phyloP scores from a whole-genome alignment of 2,329 filamentous ascomycete genomes.

The Emmonsia crescens region DNA sequence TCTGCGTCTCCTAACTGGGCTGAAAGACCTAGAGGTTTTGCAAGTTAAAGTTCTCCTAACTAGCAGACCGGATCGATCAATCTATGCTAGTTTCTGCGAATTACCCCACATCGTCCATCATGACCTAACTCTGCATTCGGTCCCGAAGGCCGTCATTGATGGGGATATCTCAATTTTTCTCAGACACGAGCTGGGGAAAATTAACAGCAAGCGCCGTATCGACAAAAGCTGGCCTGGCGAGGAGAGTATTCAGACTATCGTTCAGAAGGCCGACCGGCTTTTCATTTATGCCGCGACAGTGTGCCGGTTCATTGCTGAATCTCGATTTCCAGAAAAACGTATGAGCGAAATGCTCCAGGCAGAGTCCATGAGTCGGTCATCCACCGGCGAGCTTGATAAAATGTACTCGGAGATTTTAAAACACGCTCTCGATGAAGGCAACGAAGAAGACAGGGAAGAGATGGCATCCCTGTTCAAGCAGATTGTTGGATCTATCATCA shows the following conservation, averaged over 20 bases:
- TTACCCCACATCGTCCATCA: conserved; percentile 12
- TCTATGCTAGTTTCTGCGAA: conserved; percentile 14
- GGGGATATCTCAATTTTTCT: conserved; percentile 21
- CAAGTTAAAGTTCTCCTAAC: conserved; percentile 21
- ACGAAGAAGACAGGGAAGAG: conserved; percentile 1
- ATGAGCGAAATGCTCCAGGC: conserved; percentile 6
- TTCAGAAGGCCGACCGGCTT: conserved; percentile 13
- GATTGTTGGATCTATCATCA: conserved; percentile 15
- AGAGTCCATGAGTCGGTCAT: neutral
- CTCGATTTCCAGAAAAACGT: conserved; percentile 7
- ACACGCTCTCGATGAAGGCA: neutral
- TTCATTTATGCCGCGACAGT: conserved; percentile 21
- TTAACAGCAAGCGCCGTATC: conserved; percentile 7
- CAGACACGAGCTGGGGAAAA: conserved; percentile 12
- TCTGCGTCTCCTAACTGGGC: conserved; percentile 13
- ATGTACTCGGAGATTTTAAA: conserved; percentile 8
- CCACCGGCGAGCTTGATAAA: conserved; percentile 4
- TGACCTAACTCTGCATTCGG: conserved; percentile 17
- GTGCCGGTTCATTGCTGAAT: conserved; percentile 18
- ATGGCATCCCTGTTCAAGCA: conserved; percentile 12
- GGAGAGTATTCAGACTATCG: conserved; percentile 11
- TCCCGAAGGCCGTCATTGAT: conserved; percentile 15
- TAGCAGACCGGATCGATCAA: conserved; percentile 20
- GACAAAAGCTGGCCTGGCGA: conserved; percentile 7
- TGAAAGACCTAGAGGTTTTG: conserved; percentile 6